Evolutionary conservation across 2,329 filamentous ascomycete genomes (phyloP).

Genomic region (Podosphaera fusca): DNA sequence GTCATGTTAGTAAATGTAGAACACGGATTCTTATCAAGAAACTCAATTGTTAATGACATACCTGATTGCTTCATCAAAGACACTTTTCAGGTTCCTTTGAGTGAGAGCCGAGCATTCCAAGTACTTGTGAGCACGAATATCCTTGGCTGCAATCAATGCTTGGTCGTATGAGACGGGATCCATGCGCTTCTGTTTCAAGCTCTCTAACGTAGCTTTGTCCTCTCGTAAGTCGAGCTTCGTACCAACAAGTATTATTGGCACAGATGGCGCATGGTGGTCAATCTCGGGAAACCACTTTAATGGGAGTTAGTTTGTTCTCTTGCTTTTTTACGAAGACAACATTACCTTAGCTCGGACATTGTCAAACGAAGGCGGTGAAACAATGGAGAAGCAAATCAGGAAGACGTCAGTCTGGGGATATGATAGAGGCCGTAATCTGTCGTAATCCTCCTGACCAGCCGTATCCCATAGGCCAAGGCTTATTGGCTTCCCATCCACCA

Average conservation of each 20-base stretch:
- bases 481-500: constrained; percentile 96
- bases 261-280: constrained; percentile 82
- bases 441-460: constrained; percentile 97
- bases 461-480: constrained; percentile 95
- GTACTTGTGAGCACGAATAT: constrained; percentile 92
- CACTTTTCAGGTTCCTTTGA: constrained; percentile 90
- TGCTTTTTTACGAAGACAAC: background rate
- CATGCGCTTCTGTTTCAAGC: constrained; percentile 78
- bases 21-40: background rate
- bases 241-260: constrained; percentile 89
- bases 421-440: constrained; percentile 82
- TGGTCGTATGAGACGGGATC: constrained; percentile 91
- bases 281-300: constrained; percentile 88
- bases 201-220: constrained; percentile 60
- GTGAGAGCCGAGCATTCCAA: constrained; percentile 93
- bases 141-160: constrained; percentile 69
- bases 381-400: constrained; percentile 96
- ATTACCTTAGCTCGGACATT: constrained; percentile 50
- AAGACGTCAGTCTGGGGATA: constrained; percentile 98
- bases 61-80: constrained; percentile 97
- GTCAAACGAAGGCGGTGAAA: constrained; percentile 90
- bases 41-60: constrained; percentile 23
- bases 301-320: constrained; percentile 2
- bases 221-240: constrained; percentile 93
- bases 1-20: constrained; percentile 4